Conservation (phyloP, 768 basidiomycete species). For the Rhizopogon vulgaris region DNA sequence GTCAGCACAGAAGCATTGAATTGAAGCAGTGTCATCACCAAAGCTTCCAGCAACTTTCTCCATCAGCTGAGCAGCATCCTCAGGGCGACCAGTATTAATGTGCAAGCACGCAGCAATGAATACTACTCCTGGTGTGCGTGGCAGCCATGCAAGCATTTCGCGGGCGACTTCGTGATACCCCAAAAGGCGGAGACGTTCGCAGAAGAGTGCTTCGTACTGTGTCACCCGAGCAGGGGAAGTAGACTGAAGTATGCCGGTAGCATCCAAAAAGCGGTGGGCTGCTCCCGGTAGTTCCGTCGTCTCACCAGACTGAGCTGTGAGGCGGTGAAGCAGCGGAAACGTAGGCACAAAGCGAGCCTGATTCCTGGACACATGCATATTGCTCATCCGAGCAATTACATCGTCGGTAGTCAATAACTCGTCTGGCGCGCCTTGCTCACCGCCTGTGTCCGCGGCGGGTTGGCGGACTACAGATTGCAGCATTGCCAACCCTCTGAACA, state of each 20-base stretch:
- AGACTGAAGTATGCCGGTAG: slow-evolving; percentile 60
- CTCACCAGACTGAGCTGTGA: slow-evolving; percentile 48
- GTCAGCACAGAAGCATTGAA: neutral
- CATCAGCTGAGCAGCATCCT: slow-evolving; percentile 67
- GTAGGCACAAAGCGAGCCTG: slow-evolving; percentile 43
- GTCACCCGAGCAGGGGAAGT: slow-evolving; percentile 63
- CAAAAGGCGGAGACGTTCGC: slow-evolving; percentile 58
- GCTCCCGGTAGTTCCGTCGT: slow-evolving; percentile 47
- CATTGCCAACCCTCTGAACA: slow-evolving; percentile 74
- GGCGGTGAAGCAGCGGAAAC: slow-evolving; percentile 57
- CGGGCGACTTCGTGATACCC: slow-evolving; percentile 56
- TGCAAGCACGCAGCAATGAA: slow-evolving; percentile 69
- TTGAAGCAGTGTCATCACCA: slow-evolving; percentile 40
- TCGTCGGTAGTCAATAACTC: slow-evolving; percentile 51
- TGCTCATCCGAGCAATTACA: slow-evolving; percentile 54
- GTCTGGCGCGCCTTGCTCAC: slow-evolving; percentile 26
- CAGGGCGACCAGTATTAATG: slow-evolving; percentile 58
- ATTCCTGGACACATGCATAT: slow-evolving; percentile 63
- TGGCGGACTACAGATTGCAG: slow-evolving; percentile 56
- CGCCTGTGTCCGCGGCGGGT: slow-evolving; percentile 37
- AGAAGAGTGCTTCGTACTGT: slow-evolving; percentile 64
- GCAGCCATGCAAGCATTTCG: slow-evolving; percentile 72
- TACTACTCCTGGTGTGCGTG: slow-evolving; percentile 66
- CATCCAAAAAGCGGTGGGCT: slow-evolving; percentile 67
- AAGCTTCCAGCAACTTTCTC: slow-evolving; percentile 73